A percentile compares a stretch with the other conserved stretches of the same genome.
These are phyloP conservation scores for Geotrichum klebahnii DNA, from an alignment of 1,139 yeast genomes.

Conservation along the genomic window DNA sequence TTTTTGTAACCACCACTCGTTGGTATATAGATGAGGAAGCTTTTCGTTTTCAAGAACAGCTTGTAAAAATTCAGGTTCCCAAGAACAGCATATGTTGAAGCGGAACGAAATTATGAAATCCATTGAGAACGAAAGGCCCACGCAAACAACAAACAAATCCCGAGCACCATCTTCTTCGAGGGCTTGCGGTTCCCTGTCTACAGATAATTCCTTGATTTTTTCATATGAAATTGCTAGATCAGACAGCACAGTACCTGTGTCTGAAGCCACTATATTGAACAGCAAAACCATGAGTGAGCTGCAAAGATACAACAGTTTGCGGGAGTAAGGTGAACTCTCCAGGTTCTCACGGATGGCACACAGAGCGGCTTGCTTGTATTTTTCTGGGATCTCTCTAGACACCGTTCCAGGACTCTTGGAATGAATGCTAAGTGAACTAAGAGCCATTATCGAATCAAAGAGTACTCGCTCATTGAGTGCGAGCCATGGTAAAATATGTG, in stretches of 20 bases:
- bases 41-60: constrained; percentile 11
- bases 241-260: constrained; percentile 7
- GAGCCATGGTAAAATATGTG: constrained; percentile 18
- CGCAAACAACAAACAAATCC: constrained; percentile 13
- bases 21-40: constrained; percentile 15
- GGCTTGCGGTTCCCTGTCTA: constrained; percentile 9
- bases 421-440: constrained; percentile 15
- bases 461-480: constrained; percentile 18
- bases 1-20: constrained; percentile 21
- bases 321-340: constrained; percentile 10
- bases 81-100: constrained; percentile 8
- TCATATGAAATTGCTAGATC: constrained; percentile 5
- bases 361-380: constrained; percentile 15
- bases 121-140: constrained; percentile 15
- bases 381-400: constrained; percentile 11
- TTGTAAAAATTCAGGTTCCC: constrained; percentile 15
- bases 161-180: constrained; percentile 3
- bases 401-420: constrained; percentile 19
- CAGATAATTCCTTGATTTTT: constrained; percentile 3
- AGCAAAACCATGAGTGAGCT: constrained; percentile 10
- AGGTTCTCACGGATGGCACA: constrained; percentile 9
- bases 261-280: constrained; percentile 12
- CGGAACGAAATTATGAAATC: constrained; percentile 18
- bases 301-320: constrained; percentile 13
- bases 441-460: constrained; percentile 15